Percentiles rank a stretch among this genome's conserved stretches.
These are phyloP conservation scores for Chlorella sp. DNA, from an alignment of 139 green algal genomes.

Conservation along the genomic window DNA sequence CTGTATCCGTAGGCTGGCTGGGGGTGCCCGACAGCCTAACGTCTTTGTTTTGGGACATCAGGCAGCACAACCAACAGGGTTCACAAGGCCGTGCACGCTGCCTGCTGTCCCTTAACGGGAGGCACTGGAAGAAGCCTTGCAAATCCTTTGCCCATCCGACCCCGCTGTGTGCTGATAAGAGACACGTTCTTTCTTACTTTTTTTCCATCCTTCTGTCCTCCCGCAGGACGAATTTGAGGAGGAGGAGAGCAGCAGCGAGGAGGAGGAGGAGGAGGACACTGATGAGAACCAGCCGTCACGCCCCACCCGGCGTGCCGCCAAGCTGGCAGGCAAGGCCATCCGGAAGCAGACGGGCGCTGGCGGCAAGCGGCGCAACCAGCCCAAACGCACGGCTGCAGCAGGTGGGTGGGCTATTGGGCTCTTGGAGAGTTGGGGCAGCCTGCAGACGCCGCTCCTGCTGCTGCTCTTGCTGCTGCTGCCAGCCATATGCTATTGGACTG, in stretches of 20 bases:
- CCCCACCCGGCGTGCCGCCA: conserved; percentile 18
- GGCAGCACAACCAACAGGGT: too few species aligned
- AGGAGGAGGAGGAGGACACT: conserved; percentile 3
- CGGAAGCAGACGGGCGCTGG: conserved; percentile 9
- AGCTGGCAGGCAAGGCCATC: conserved; percentile 11
- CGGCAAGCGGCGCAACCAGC: conserved; percentile 25
- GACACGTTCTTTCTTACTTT: too few species aligned
- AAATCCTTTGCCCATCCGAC: background rate
- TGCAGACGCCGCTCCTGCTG: background rate
- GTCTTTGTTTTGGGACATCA: too few species aligned
- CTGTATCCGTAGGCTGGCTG: too few species aligned
- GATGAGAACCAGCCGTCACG: background rate
- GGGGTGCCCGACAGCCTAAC: too few species aligned
- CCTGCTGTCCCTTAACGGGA: too few species aligned
- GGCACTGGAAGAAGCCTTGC: background rate
- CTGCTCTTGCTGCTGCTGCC: background rate
- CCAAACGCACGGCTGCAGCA: background rate
- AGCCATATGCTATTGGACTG: too few species aligned
- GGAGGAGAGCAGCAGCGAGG: background rate
- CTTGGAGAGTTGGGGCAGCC: background rate
- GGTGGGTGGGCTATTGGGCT: background rate
- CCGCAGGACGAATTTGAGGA: conserved; percentile 16
- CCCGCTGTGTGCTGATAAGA: background rate
- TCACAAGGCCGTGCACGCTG: too few species aligned
- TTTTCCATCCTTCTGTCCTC: too few species aligned